A percentile compares a stretch with the other conserved stretches of the same genome.
Evolutionary conservation across 2,329 filamentous ascomycete genomes (phyloP).

Genomic region (Ascochyta rabiei): DNA sequence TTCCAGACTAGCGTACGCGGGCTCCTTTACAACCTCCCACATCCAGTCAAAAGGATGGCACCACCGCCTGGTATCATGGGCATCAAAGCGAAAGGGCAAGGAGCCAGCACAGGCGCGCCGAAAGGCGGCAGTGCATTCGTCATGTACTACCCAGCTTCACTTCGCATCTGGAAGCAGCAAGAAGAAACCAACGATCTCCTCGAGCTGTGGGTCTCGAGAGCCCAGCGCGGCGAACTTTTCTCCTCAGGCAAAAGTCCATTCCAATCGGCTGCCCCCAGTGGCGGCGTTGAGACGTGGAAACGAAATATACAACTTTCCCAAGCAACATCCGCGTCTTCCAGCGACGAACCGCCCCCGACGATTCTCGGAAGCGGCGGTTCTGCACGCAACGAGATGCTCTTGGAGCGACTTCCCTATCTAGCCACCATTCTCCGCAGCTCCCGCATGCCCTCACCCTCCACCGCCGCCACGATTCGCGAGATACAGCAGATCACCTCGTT

Average conservation of each 20-base stretch:
- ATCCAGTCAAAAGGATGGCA: constrained; percentile 73
- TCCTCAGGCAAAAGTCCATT: constrained; percentile 31
- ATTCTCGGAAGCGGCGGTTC: constrained; percentile 66
- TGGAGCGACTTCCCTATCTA: constrained; percentile 89
- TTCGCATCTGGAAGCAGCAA: constrained; percentile 81
- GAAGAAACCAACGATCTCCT: constrained; percentile 81
- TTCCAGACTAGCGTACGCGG: constrained; percentile 91
- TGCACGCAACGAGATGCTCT: constrained; percentile 73
- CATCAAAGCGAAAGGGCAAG: constrained; percentile 38
- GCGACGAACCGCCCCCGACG: constrained; percentile 23
- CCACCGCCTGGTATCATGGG: constrained; percentile 47
- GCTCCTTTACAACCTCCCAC: constrained; percentile 81
- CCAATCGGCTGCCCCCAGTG: constrained; percentile 32
- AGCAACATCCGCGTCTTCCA: not conserved
- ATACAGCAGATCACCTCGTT: constrained; percentile 74
- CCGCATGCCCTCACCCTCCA: constrained; percentile 34
- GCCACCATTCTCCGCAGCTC: constrained; percentile 62
- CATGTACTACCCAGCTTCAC: constrained; percentile 89
- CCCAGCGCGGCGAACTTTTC: constrained; percentile 53
- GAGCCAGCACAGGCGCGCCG: constrained; percentile 19
- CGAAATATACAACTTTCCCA: constrained; percentile 28
- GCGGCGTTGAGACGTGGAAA: constrained; percentile 50
- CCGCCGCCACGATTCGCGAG: constrained; percentile 55
- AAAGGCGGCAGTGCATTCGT: constrained; percentile 70
- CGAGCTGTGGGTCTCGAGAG: constrained; percentile 69